A percentile compares a stretch with the other conserved stretches of the same genome.
phyloP scores from a whole-genome alignment of 805 yeast species.

The Candida glaebosa region DNA sequence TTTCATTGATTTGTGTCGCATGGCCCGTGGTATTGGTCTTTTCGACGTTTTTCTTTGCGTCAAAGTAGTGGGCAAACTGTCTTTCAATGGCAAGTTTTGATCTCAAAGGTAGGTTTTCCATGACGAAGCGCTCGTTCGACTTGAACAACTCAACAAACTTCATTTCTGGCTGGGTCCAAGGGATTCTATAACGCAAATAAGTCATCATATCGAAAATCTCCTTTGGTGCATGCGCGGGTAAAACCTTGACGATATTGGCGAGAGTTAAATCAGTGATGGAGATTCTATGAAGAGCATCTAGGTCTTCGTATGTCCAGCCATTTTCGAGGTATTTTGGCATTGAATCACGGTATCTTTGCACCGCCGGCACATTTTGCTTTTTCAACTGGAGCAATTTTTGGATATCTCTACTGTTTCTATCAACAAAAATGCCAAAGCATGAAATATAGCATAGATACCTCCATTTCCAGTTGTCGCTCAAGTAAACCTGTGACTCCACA shows the following conservation, averaged over 20 bases:
- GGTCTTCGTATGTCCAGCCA: background rate
- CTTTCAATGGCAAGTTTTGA: background rate
- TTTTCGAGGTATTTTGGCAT: background rate
- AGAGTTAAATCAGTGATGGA: background rate
- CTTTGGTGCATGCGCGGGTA: background rate
- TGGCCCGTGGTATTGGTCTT: background rate
- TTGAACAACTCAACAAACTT: background rate
- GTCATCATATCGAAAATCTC: background rate
- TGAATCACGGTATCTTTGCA: background rate
- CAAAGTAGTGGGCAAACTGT: background rate
- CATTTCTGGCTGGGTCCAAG: conserved; percentile 2
- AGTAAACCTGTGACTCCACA: background rate
- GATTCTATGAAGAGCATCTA: background rate
- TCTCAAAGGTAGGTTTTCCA: background rate
- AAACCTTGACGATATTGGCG: background rate
- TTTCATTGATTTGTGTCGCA: no score
- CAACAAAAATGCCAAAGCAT: background rate
- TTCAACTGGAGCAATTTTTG: background rate
- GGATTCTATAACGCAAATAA: background rate
- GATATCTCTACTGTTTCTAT: background rate
- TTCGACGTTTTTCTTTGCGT: background rate
- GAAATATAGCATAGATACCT: background rate
- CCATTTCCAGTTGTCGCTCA: conserved; percentile 2
- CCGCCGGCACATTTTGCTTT: background rate
- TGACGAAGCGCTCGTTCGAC: background rate